Evolutionary conservation across 2,329 filamentous ascomycete species (phyloP).

Genomic region (Verticillium albo-atrum): DNA sequence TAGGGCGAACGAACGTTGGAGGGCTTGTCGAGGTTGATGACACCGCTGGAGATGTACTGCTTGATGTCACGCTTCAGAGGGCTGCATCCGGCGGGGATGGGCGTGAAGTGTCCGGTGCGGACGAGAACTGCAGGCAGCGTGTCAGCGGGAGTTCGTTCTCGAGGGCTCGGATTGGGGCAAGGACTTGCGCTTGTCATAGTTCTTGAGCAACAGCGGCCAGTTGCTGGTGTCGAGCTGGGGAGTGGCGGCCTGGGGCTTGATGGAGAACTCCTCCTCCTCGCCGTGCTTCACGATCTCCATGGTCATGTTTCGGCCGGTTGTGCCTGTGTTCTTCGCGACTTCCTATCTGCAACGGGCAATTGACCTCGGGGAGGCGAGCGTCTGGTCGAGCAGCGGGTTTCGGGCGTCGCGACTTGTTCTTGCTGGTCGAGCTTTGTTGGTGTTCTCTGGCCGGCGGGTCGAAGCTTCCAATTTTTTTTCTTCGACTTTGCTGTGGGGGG

Average conservation of each 20-base stretch:
- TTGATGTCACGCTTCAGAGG: slow-evolving; percentile 93
- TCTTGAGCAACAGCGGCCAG: slow-evolving; percentile 93
- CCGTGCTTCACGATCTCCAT: slow-evolving; percentile 40
- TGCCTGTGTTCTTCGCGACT: slow-evolving; percentile 5
- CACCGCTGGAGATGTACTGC: slow-evolving; percentile 93
- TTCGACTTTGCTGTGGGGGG: slow-evolving; percentile 22
- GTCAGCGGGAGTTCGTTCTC: slow-evolving; percentile 16
- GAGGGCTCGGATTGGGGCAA: slow-evolving; percentile 4
- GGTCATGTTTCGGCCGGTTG: slow-evolving; percentile 26
- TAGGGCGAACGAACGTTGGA: slow-evolving; percentile 10
- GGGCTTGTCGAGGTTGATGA: slow-evolving; percentile 90
- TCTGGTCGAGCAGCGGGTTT: not conserved
- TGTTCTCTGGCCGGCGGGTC: not conserved
- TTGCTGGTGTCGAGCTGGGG: slow-evolving; percentile 79
- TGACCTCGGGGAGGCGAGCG: slow-evolving; percentile 16
- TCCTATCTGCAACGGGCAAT: slow-evolving; percentile 13
- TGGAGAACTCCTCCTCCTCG: slow-evolving; percentile 70
- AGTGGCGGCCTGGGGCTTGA: slow-evolving; percentile 84
- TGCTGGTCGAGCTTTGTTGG: not conserved
- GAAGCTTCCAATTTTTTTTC: slow-evolving; percentile 27
- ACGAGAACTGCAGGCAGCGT: slow-evolving; percentile 65
- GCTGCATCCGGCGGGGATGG: slow-evolving; percentile 87
- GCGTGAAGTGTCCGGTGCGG: slow-evolving; percentile 93
- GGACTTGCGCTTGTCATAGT: slow-evolving; percentile 82
- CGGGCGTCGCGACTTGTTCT: not conserved